Evolutionary conservation across 2,329 filamentous ascomycete genomes (phyloP).

Genomic region (Stromatinia cepivora): DNA sequence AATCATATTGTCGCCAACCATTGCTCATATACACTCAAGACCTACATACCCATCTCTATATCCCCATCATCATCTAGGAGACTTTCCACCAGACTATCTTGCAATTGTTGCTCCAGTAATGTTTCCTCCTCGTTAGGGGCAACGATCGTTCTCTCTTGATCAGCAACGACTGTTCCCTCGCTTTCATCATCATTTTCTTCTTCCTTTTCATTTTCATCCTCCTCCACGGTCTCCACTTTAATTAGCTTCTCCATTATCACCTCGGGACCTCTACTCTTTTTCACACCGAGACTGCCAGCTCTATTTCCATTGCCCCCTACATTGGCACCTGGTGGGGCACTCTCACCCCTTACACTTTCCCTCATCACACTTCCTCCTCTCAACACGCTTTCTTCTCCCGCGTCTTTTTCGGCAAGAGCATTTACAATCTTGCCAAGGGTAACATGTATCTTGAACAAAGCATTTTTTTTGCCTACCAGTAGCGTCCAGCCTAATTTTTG

Average conservation of each 20-base stretch:
- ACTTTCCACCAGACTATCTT: constrained; percentile 20
- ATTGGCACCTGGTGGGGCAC: not conserved
- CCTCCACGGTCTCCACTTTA: constrained; percentile 8
- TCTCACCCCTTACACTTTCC: constrained; percentile 15
- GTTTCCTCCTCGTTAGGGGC: constrained; percentile 6
- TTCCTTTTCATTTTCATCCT: not conserved
- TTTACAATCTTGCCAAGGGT: constrained; percentile 68
- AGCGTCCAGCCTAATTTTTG: constrained; percentile 55
- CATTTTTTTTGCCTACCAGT: constrained; percentile 63
- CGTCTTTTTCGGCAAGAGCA: constrained; percentile 46
- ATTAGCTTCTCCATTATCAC: constrained; percentile 3
- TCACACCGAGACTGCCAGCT: not conserved
- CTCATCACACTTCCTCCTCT: constrained; percentile 12
- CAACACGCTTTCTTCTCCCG: constrained; percentile 29
- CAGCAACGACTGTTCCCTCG: constrained; percentile 12
- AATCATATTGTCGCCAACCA: not conserved
- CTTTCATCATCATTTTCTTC: constrained; percentile 8
- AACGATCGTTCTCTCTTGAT: not conserved
- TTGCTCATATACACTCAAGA: constrained; percentile 3
- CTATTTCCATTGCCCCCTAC: constrained; percentile 7
- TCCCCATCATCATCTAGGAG: constrained; percentile 23
- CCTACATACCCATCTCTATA: constrained; percentile 23
- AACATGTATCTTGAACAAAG: constrained; percentile 68
- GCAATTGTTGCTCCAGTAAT: constrained; percentile 10
- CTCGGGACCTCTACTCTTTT: constrained; percentile 14